Base-by-base conservation (phyloP, 2,329 filamentous ascomycete species). In the Scolecobasidium constrictum region DNA sequence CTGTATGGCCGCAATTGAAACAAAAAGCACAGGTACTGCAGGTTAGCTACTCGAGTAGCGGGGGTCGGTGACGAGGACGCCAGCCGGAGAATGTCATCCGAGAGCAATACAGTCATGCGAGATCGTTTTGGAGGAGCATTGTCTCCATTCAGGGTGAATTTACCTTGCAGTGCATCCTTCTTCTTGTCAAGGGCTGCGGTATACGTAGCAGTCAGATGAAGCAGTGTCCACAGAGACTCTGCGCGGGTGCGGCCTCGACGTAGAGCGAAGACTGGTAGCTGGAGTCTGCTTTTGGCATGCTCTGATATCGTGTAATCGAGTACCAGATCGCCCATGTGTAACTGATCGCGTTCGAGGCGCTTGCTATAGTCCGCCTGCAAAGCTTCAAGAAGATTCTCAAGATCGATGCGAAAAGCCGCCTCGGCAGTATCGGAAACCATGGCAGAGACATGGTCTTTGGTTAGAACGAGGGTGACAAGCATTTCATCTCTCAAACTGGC, bases 341-440 rank as follows among this genome's bases (percentile, higher is more conserved):
- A 68, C 28, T 81, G 75, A 38, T 84, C 79, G 46, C 77, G 77
- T 38, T 83, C 78, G 26, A 77, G 69, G 47, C 86, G 74, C 49
- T 71, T 79, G 3, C 76, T 70, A 59, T 96, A 96, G 53, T 95
- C 90, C 6, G 65, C 65, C 66, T 81, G 82, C n/a, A 98, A 62
- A 3, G 73, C 68, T 35, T 87, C 80, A 23, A 79, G 57, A 2
- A 95, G 60, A n/a, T 74, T 73, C 48, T 81, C 75, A 4, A 94
- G 50, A 43, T 49, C 71, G 59, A 35, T 54, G 66, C 20, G 61
- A 57, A 43, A 69, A 19, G 41, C 39, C 12, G 50, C 52, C 43
- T 56, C 50, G 47, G 56, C 60, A 50, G 51, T 46, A 17, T 48
- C 43, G 5, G 54, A 49, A 21, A 65, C 51, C 2, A 60, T 49